phyloP scores from a whole-genome alignment of 2,329 filamentous ascomycete species.

The Podosphaera fusca region DNA sequence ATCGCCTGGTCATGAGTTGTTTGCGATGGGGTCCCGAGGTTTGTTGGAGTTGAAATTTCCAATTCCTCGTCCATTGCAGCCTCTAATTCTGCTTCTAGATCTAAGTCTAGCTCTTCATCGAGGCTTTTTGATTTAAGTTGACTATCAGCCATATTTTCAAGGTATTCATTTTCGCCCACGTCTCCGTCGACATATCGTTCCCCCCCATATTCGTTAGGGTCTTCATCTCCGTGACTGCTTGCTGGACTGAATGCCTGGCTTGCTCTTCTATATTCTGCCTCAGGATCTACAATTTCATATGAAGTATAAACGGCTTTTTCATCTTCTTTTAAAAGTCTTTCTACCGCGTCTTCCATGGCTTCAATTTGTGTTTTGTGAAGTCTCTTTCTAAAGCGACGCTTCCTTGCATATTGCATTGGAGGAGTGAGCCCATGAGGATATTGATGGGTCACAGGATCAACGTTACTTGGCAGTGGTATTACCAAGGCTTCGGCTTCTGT shows the following conservation, averaged over 20 bases:
- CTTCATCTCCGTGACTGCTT: conserved; percentile 14
- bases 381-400: conserved; percentile 32
- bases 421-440: conserved; percentile 33
- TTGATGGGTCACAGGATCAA: conserved; percentile 15
- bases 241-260: conserved; percentile 10
- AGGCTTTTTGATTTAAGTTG: conserved; percentile 12
- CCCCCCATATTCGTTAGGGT: conserved; percentile 17
- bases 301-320: conserved; percentile 18
- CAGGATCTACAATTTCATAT: conserved; percentile 21
- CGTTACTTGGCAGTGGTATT: conserved; percentile 10
- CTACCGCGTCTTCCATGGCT: conserved; percentile 31
- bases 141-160: conserved; percentile 7
- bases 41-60: conserved; percentile 10
- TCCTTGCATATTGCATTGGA: conserved; percentile 34
- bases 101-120: neutral
- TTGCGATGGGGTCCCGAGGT: conserved; percentile 7
- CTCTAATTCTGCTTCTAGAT: conserved; percentile 9
- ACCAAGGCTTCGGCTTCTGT: conserved; percentile 26
- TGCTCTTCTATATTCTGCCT: conserved; percentile 10
- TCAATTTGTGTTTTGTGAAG: conserved; percentile 31
- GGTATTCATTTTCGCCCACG: conserved; percentile 19
- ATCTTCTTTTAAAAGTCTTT: conserved; percentile 26
- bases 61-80: conserved; percentile 7
- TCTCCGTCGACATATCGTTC: conserved; percentile 19
- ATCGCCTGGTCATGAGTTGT: conserved; percentile 7